phyloP scores from a whole-genome alignment of 805 yeast species.

The Zygotorulaspora sp. region DNA sequence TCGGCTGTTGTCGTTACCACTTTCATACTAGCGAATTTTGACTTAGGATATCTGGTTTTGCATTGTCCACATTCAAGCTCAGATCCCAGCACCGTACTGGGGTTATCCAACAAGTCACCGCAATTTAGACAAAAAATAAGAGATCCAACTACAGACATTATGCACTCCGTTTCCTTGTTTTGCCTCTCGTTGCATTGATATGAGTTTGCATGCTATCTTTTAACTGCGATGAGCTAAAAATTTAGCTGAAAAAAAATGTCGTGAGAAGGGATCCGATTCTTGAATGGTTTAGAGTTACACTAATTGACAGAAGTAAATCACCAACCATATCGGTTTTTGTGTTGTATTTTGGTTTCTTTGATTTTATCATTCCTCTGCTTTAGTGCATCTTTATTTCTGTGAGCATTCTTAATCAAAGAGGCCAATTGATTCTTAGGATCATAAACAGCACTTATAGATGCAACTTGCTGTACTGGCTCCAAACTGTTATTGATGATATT shows the following conservation, averaged over 20 bases:
- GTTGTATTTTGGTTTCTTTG: slow-evolving; percentile 13
- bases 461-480: slow-evolving; percentile 20
- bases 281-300: not conserved
- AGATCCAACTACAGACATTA: slow-evolving; percentile 93
- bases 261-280: not conserved
- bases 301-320: not conserved
- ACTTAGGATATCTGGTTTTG: slow-evolving; percentile 33
- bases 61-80: slow-evolving; percentile 57
- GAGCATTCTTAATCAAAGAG: slow-evolving; percentile 22
- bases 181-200: not conserved
- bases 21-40: slow-evolving; percentile 65
- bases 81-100: slow-evolving; percentile 43
- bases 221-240: slow-evolving; percentile 2
- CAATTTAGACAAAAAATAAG: slow-evolving; percentile 90
- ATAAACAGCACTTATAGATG: slow-evolving; percentile 14
- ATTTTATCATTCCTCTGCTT: slow-evolving; percentile 15
- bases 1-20: slow-evolving; percentile 86
- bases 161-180: not conserved
- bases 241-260: not conserved
- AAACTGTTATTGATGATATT: not conserved
- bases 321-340: slow-evolving; percentile 25
- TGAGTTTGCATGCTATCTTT: not conserved
- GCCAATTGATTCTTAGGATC: slow-evolving; percentile 22
- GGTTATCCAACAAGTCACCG: slow-evolving; percentile 76
- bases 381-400: slow-evolving; percentile 17